Evolutionary conservation across 805 yeast species (phyloP).

Genomic region (Lachancea waltii): DNA sequence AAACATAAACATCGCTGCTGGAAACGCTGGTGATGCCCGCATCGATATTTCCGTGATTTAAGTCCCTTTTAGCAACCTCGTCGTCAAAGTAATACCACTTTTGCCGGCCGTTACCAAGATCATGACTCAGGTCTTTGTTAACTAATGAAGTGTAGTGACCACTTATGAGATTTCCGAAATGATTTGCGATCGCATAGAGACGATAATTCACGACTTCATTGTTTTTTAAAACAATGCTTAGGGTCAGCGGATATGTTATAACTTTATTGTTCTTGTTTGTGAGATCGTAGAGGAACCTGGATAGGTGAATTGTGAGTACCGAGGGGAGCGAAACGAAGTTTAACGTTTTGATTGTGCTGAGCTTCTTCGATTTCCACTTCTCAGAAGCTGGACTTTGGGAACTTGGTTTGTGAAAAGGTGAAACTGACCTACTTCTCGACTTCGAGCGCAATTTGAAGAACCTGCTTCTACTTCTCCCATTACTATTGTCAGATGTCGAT

Average conservation of each 20-base stretch:
- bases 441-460: constrained; percentile 22
- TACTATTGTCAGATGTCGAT: constrained; percentile 2
- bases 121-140: constrained; percentile 39
- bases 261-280: constrained; percentile 47
- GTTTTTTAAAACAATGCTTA: constrained; percentile 42
- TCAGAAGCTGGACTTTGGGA: neutral
- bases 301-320: constrained; percentile 73
- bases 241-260: constrained; percentile 49
- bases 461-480: constrained; percentile 9
- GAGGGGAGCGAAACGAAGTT: constrained; percentile 75
- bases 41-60: constrained; percentile 42
- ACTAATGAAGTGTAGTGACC: constrained; percentile 75
- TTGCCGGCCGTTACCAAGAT: constrained; percentile 31
- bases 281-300: constrained; percentile 59
- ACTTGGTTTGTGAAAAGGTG: constrained; percentile 24
- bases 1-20: constrained; percentile 58
- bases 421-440: constrained; percentile 28
- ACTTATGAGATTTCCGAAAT: constrained; percentile 59
- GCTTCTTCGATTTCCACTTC: constrained; percentile 18
- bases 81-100: constrained; percentile 76
- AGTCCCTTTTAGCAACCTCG: constrained; percentile 44
- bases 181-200: constrained; percentile 61
- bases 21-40: constrained; percentile 36
- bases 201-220: constrained; percentile 38
- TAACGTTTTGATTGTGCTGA: constrained; percentile 57